Conservation (phyloP, 2,329 filamentous ascomycete species). For the Aspergillus floridensis region DNA sequence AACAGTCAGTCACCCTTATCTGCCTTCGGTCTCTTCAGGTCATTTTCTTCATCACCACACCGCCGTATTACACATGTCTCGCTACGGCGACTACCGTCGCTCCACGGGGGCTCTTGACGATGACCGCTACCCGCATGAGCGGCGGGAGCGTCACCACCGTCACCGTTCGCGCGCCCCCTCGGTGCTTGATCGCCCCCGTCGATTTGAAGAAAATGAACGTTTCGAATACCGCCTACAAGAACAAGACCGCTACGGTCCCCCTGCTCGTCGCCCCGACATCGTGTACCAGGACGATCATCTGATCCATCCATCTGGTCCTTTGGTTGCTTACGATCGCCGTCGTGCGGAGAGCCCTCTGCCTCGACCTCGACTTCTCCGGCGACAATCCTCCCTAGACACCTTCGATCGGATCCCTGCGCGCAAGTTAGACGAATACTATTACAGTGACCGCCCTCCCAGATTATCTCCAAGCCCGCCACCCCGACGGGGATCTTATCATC, state of each 20-base stretch:
- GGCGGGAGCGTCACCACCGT: slow-evolving; percentile 45
- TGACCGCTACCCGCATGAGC: slow-evolving; percentile 45
- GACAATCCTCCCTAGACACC: slow-evolving; percentile 86
- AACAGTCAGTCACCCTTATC: slow-evolving; percentile 10
- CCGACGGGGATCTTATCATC: slow-evolving; percentile 52
- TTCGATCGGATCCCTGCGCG: slow-evolving; percentile 73
- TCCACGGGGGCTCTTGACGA: slow-evolving; percentile 37
- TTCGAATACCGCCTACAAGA: slow-evolving; percentile 43
- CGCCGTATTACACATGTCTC: slow-evolving; percentile 30
- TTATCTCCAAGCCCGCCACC: slow-evolving; percentile 61
- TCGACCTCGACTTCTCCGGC: slow-evolving; percentile 68
- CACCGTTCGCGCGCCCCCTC: slow-evolving; percentile 35
- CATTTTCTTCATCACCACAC: slow-evolving; percentile 4
- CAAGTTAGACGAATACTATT: slow-evolving; percentile 45
- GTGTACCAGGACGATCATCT: slow-evolving; percentile 44
- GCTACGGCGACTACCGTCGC: slow-evolving; percentile 38
- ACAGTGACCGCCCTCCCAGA: slow-evolving; percentile 44
- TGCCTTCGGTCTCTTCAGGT: slow-evolving; percentile 9
- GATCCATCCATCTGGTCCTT: slow-evolving; percentile 47
- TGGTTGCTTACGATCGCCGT: slow-evolving; percentile 58
- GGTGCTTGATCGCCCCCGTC: slow-evolving; percentile 35
- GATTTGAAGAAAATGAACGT: slow-evolving; percentile 37
- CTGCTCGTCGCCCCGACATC: slow-evolving; percentile 38
- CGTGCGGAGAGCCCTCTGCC: slow-evolving; percentile 55
- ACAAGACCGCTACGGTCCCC: slow-evolving; percentile 45